Base-by-base conservation (phyloP, 148 eudicot species). In the Vaccinium myrtillus region DNA sequence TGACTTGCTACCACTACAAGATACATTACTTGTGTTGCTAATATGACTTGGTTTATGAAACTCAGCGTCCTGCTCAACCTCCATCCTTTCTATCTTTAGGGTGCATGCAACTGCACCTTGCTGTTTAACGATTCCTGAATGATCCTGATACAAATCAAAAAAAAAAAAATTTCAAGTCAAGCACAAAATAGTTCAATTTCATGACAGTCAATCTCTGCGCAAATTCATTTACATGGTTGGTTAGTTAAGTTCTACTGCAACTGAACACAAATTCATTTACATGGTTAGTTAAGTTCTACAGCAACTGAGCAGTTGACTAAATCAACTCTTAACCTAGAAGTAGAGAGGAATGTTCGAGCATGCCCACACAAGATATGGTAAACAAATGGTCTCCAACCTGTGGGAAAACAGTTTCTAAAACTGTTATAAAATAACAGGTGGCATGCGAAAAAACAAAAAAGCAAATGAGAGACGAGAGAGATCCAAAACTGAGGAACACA, bases 131-230 rank as follows among this genome's bases (percentile, higher is more conserved):
- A 78, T 36, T 86, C 43, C 56, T 25, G 83, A 79, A 75, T 86
- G 90, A 77, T 88, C 94, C 94, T 93, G 85, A 53, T 77, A 83
- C n/a, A 86, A 58, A 82, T 23, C 55, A 86, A 82, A 73, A 36
- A 75, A 75, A 81, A 78, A 36, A 75, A 50, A 75, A 69, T 75
- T 81, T 88, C 83, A 88, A 76, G 36, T 14, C 81, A 75, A 58
- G 50, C 84, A 83, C 75, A 77, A 75, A 23, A 73, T 56, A 74
- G 14, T 78, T n/a, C 75, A 84, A 63, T 80, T 27, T 59, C n/a
- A 67, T 16, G 51, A 73, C 14, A 50, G 46, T 50, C 18, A 32
- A 50, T 23, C 32, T 77, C 14, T 25, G 21, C 19, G 15, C 77
- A 36, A 32, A 73, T 73, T 73, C 8, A 32, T 73, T 27, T 23